Evolutionary conservation across 2,329 filamentous ascomycete species (phyloP).

Genomic region (Colletotrichum shisoi): DNA sequence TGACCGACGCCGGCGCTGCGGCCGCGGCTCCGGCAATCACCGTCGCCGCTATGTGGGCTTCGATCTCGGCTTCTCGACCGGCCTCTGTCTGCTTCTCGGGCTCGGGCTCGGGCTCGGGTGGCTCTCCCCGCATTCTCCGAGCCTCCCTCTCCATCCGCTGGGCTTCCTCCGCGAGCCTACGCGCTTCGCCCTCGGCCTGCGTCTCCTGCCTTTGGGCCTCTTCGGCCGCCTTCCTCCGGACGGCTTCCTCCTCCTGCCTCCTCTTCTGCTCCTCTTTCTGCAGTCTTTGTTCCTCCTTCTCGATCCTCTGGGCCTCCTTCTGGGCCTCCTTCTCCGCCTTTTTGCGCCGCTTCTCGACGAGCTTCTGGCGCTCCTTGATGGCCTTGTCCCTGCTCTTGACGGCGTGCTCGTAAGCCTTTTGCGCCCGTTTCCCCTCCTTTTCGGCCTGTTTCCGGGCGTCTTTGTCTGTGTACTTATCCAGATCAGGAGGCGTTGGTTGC

Average conservation of each 20-base stretch:
- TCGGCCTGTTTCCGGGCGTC: constrained; percentile 72
- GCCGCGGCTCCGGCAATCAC: constrained; percentile 27
- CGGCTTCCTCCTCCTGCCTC: constrained; percentile 43
- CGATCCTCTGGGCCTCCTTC: constrained; percentile 47
- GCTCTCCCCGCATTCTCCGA: constrained; percentile 38
- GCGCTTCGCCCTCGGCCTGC: constrained; percentile 36
- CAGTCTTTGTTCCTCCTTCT: constrained; percentile 45
- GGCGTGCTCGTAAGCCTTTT: constrained; percentile 71
- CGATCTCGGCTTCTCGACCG: constrained; percentile 11
- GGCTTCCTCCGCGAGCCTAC: constrained; percentile 21
- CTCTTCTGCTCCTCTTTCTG: constrained; percentile 47
- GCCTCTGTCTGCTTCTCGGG: constrained; percentile 10
- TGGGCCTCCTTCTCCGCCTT: constrained; percentile 55
- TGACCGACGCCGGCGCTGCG: constrained; percentile 6
- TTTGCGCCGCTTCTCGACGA: constrained; percentile 62
- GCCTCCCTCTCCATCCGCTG: constrained; percentile 41
- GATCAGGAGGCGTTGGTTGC: constrained; percentile 64
- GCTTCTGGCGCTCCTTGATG: constrained; percentile 68
- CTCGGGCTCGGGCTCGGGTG: constrained; percentile 30
- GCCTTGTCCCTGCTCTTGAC: constrained; percentile 72
- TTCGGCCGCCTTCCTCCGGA: constrained; percentile 22
- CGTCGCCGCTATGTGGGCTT: constrained; percentile 14
- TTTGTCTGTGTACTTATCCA: constrained; percentile 68
- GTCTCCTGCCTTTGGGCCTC: constrained; percentile 40
- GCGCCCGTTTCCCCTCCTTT: constrained; percentile 68